Evolutionary conservation across 257 asterid species (phyloP), one percentile per base, ranked within the genome.

Genomic region (Oldenlandia corymbosa): DNA sequence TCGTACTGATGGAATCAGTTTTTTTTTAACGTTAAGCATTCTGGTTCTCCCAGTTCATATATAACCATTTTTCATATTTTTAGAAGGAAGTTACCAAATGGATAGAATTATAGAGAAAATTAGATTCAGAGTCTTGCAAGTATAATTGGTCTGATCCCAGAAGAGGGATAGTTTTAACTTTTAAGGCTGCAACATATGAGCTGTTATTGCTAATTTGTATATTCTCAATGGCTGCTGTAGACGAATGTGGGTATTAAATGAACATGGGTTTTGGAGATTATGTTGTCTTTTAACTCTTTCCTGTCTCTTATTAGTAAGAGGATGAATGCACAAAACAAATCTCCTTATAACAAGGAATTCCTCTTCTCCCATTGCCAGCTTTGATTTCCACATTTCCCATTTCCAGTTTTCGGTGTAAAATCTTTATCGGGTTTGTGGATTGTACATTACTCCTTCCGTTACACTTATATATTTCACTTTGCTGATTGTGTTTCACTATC

Each of bases 321-420:
- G 32, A 45, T 54, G 59, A 39, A 57, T 34, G 72, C 73, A 68
- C 52, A 75, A 53, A 53, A 65, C 69, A 81, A 76, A 78, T 74
- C 85, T 77, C 94, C 95, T 69, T 69, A 83, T 81, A 90, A 85
- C 88, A 78, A 71, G 91, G 91, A 81, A 83, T 68, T 79, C 65
- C 80, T 68, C 87, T 60, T 65, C 73, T 75, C 74, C 85, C 93
- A 52, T 74, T 75, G 87, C 85, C 84, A 81, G 79, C 86, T 80
- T 84, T 72, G 39, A 36, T 74, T 78, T 80, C 68, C 75, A 68
- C 83, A 73, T 69, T 60, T 36, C 62, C 72, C 64, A 64, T 62
- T 52, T 47, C 17, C 64, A 55, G 41, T 34, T 24, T 41, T 34
- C 20, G 74, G 62, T 56, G 64, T 76, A 37, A 71, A 62, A 75